Base-by-base conservation (phyloP, 1,284 basidiomycete genomes). In the Cutaneotrichosporon cavernicola region DNA sequence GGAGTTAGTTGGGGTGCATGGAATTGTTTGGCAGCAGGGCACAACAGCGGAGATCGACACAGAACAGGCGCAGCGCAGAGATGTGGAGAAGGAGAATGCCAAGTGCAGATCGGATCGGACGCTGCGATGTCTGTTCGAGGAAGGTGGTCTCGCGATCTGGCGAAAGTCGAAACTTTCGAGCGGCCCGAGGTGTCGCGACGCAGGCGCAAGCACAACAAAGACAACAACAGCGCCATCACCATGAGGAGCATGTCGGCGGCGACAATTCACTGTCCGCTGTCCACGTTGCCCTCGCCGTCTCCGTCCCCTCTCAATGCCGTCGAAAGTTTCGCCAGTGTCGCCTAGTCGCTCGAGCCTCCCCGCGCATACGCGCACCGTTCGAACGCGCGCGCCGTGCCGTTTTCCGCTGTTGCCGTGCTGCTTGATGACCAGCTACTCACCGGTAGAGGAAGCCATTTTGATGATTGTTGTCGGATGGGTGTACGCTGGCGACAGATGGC, bases 361-460 rank as follows among this genome's bases (percentile, higher is more conserved):
- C 34, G 18, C 55, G 36, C 21, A 36, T 36, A 36, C 34, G 34
- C 2, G 34, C 34, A 13, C 32, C 36, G 31, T 40, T 26, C 55
- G 21, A 38, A 22, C 55, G 55, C 55, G 38, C 55, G 40, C 40
- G 56, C 21, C 57, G 26, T 21, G 13, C 31, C 16, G 57, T 22
- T 50, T 22, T 22, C 50, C 36, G 47, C 46, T 18, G 51, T 47
- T 16, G n/a, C 38, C 43, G 26, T 47, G 56, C 43, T 50, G 43
- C 18, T 16, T n/a, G 18, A 7, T 46, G 43, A 26, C 16, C n/a
- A 13, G 31, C 49, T 38, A 66, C 65, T 60, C 59, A 66, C 65
- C 65, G 60, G 58, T 63, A 52, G 65, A 63, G 36, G 65, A 63
- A 66, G 65, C 65, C 65, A 66, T 66, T 63, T 66, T 60, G 59